Evolutionary conservation across 2,329 filamentous ascomycete genomes (phyloP).

Genomic region (Aspergillus fumigatiaffinis): DNA sequence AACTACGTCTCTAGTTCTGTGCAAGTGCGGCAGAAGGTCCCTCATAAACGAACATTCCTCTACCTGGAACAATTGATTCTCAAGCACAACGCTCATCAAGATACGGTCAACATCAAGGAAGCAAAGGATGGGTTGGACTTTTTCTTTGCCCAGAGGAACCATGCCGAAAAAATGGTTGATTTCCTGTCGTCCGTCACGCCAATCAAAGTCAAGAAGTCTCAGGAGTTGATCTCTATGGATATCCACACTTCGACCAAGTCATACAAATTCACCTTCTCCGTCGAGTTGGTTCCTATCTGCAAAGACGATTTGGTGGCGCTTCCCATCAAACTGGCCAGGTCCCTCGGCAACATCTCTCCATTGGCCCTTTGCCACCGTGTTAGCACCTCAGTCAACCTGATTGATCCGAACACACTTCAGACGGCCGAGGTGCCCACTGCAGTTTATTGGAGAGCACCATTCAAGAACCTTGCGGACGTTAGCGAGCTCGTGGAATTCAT

Average conservation of each 20-base stretch:
- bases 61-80: conserved; percentile 91
- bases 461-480: conserved; percentile 76
- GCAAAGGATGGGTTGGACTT: conserved; percentile 95
- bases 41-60: conserved; percentile 84
- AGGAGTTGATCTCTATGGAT: conserved; percentile 91
- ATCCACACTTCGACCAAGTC: conserved; percentile 84
- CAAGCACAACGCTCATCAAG: conserved; percentile 85
- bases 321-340: conserved; percentile 82
- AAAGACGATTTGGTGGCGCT: conserved; percentile 96
- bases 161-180: conserved; percentile 88
- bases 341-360: conserved; percentile 82
- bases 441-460: conserved; percentile 88
- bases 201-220: conserved; percentile 74
- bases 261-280: conserved; percentile 92
- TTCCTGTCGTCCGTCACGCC: conserved; percentile 81
- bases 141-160: conserved; percentile 84
- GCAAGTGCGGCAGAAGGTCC: conserved; percentile 94
- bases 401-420: conserved; percentile 89
- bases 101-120: conserved; percentile 98
- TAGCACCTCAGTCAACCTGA: conserved; percentile 81
- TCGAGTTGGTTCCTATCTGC: conserved; percentile 88
- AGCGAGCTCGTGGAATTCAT: conserved; percentile 87
- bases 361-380: conserved; percentile 82
- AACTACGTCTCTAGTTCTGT: conserved; percentile 50
- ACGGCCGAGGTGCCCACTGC: conserved; percentile 77